Percentiles rank a stretch among this genome's conserved stretches.
Conservation (phyloP, 2,329 filamentous ascomycete genomes). For the Aspergillus persii region DNA sequence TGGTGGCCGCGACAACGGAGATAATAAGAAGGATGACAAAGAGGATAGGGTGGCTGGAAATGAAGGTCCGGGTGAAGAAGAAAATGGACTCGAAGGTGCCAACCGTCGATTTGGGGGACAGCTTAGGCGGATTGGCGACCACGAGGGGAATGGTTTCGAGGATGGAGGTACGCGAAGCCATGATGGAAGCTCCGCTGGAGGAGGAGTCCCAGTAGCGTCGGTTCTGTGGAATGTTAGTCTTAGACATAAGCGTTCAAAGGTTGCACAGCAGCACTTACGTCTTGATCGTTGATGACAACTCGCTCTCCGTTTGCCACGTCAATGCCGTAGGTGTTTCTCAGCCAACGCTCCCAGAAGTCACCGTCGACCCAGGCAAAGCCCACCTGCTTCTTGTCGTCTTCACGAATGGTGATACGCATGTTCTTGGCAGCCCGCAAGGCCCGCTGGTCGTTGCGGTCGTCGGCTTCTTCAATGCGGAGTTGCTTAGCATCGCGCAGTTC, state of each 20-base stretch:
- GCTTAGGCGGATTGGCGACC: slow-evolving; percentile 47
- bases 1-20: slow-evolving; percentile 32
- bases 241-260: slow-evolving; percentile 1
- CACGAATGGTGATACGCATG: slow-evolving; percentile 87
- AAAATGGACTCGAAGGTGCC: slow-evolving; percentile 47
- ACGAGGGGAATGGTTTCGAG: slow-evolving; percentile 69
- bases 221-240: slow-evolving; percentile 57
- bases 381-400: slow-evolving; percentile 81
- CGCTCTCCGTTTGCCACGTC: slow-evolving; percentile 82
- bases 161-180: slow-evolving; percentile 84
- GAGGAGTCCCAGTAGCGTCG: slow-evolving; percentile 94
- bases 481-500: slow-evolving; percentile 94
- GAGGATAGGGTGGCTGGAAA: slow-evolving; percentile 44
- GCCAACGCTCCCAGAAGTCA: slow-evolving; percentile 96
- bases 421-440: slow-evolving; percentile 83
- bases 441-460: slow-evolving; percentile 87
- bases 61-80: slow-evolving; percentile 45
- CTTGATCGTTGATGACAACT: slow-evolving; percentile 95
- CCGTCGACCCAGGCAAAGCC: slow-evolving; percentile 97
- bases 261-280: slow-evolving; percentile 61
- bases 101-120: slow-evolving; percentile 50
- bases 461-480: slow-evolving; percentile 90
- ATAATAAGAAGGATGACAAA: slow-evolving; percentile 40
- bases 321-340: slow-evolving; percentile 90
- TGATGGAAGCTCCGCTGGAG: slow-evolving; percentile 83